Percentiles rank a stretch among this genome's conserved stretches.
Conservation (phyloP, 805 yeast species). For the Lipomyces japonicus region DNA sequence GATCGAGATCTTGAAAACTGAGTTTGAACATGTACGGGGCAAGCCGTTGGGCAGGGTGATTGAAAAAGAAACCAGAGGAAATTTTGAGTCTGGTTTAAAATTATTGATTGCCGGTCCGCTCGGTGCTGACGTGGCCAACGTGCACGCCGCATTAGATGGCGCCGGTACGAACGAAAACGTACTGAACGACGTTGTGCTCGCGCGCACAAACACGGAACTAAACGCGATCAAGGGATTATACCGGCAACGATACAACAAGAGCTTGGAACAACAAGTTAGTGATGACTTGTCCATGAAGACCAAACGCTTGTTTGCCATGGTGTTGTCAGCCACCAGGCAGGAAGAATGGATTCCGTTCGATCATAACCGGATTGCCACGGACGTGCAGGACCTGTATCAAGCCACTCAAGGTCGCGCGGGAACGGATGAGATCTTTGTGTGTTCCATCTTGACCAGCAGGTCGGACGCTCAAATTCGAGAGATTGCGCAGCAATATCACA, state of each 20-base stretch:
- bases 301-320: slow-evolving; percentile 26
- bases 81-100: slow-evolving; percentile 25
- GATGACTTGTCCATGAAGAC: slow-evolving; percentile 30
- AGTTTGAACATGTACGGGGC: slow-evolving; percentile 19
- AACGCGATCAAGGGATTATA: slow-evolving; percentile 26
- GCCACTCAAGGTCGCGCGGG: slow-evolving; percentile 26
- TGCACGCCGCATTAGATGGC: slow-evolving; percentile 24
- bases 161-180: slow-evolving; percentile 28
- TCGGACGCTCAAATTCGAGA: slow-evolving; percentile 25
- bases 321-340: slow-evolving; percentile 16
- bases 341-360: slow-evolving; percentile 27
- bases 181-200: slow-evolving; percentile 28
- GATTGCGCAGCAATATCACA: slow-evolving; percentile 14
- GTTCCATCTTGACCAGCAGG: slow-evolving; percentile 27
- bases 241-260: slow-evolving; percentile 17
- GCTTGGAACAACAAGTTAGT: slow-evolving; percentile 22
- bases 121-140: slow-evolving; percentile 26
- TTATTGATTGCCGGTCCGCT: slow-evolving; percentile 28
- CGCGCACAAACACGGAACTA: slow-evolving; percentile 27
- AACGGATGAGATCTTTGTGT: slow-evolving; percentile 29
- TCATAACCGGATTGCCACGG: slow-evolving; percentile 16
- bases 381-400: slow-evolving; percentile 24
- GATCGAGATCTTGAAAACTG: slow-evolving; percentile 21
- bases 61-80: slow-evolving; percentile 25
- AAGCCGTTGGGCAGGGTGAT: slow-evolving; percentile 23